Evolutionary conservation across 2,329 filamentous ascomycete genomes (phyloP).

Genomic region (Dendryphion nanum): DNA sequence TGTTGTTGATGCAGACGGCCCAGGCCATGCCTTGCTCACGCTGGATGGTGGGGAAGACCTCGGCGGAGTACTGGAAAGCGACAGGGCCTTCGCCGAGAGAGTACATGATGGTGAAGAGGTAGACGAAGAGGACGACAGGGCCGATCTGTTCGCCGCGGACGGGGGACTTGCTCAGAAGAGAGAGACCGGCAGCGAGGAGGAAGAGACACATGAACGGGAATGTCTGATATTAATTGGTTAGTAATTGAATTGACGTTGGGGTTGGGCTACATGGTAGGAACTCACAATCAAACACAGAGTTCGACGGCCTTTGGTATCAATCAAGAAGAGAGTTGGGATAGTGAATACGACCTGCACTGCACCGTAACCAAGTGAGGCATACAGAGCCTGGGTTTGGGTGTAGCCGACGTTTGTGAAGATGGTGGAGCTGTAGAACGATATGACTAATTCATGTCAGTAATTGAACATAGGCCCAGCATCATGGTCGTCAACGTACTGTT

Average conservation of each 20-base stretch:
- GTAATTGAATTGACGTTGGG: too few relatives aligned
- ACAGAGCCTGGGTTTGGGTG: conserved; percentile 24
- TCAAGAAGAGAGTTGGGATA: conserved; percentile 38
- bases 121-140: conserved; percentile 35
- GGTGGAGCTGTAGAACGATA: conserved; percentile 77
- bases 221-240: too few relatives aligned
- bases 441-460: conserved; percentile 74
- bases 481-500: conserved; percentile 71
- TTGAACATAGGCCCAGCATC: conserved; percentile 56
- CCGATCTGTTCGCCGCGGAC: conserved; percentile 26
- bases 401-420: conserved; percentile 58
- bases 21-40: conserved; percentile 43
- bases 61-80: conserved; percentile 45
- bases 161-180: conserved; percentile 24
- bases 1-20: conserved; percentile 45
- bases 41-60: conserved; percentile 39
- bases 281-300: conserved; percentile 26
- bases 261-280: too few relatives aligned
- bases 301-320: conserved; percentile 39
- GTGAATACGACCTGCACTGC: conserved; percentile 37
- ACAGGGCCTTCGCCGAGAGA: conserved; percentile 49
- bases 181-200: conserved; percentile 35
- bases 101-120: conserved; percentile 38
- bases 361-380: conserved; percentile 38
- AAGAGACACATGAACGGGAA: conserved; percentile 39